phyloP scores from a whole-genome alignment of 345 rosid species.

The Salix caprea region DNA sequence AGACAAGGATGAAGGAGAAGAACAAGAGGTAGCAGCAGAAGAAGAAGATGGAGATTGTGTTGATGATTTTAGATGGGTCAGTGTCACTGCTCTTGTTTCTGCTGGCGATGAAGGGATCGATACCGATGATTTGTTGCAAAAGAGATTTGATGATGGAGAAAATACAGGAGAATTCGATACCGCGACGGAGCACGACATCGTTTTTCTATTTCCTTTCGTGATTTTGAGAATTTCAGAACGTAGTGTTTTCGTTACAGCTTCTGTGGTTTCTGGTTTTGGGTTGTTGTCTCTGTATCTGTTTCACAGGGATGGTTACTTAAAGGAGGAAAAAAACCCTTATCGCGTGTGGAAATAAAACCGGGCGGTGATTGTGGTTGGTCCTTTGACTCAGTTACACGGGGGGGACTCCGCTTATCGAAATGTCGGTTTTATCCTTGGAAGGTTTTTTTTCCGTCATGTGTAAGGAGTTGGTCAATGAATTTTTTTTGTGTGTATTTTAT shows the following conservation, averaged over 20 bases:
- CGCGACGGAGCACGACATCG: constrained; percentile 73
- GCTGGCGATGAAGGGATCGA: constrained; percentile 30
- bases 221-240: background rate
- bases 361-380: background rate
- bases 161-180: constrained; percentile 74
- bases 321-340: too few relatives aligned
- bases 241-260: background rate
- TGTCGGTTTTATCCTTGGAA: background rate
- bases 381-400: background rate
- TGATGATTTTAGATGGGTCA: constrained; percentile 42
- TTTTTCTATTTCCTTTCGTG: background rate
- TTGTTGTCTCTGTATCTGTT: background rate
- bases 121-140: constrained; percentile 47
- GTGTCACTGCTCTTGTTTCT: constrained; percentile 32
- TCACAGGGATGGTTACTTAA: background rate
- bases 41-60: constrained; percentile 20
- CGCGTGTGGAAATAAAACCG: background rate
- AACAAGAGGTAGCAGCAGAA: constrained; percentile 26
- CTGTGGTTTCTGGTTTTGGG: background rate
- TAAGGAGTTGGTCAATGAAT: background rate
- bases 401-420: background rate
- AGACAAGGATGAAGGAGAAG: constrained; percentile 43
- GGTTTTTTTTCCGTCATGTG: background rate
- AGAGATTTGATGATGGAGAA: constrained; percentile 67
- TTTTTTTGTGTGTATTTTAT: background rate